phyloP scores from a whole-genome alignment of 495 filamentous ascomycete species.

The Delitschia confertaspora region DNA sequence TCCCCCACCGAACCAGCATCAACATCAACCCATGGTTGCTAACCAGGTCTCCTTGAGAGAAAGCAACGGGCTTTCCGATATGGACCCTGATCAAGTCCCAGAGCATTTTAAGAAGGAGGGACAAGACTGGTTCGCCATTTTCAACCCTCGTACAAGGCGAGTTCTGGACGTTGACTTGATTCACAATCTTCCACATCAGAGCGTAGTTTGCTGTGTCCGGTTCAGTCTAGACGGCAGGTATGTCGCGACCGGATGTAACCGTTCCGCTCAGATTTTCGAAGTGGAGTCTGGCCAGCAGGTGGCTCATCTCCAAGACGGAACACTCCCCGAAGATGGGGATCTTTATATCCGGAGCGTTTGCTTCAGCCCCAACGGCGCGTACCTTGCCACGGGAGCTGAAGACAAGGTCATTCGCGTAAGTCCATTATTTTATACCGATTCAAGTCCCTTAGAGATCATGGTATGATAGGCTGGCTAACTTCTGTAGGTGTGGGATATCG shows the following conservation, averaged over 20 bases:
- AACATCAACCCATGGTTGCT: constrained; percentile 22
- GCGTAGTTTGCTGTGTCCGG: constrained; percentile 40
- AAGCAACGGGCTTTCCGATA: constrained; percentile 76
- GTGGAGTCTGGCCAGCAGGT: constrained; percentile 33
- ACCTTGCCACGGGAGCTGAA: constrained; percentile 38
- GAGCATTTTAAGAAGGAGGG: constrained; percentile 49
- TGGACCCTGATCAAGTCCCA: constrained; percentile 77
- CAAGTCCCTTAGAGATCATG: not conserved
- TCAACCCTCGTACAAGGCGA: constrained; percentile 35
- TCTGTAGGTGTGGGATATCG: constrained; percentile 38
- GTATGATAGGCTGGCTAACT: not conserved
- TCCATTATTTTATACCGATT: constrained; percentile 1
- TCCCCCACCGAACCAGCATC: constrained; percentile 50
- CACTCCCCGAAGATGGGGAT: constrained; percentile 34
- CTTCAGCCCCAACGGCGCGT: constrained; percentile 39
- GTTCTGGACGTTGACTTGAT: constrained; percentile 36
- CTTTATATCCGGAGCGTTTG: constrained; percentile 40
- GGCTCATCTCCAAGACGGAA: constrained; percentile 34
- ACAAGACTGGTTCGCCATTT: constrained; percentile 37
- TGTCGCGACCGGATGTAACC: constrained; percentile 39
- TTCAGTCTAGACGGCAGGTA: constrained; percentile 37
- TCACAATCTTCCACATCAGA: constrained; percentile 36
- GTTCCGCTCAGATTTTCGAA: constrained; percentile 38
- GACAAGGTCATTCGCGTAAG: constrained; percentile 39
- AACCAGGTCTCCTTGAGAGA: constrained; percentile 40